Evolutionary conservation across 2,329 filamentous ascomycete species (phyloP).

Genomic region (Aspergillus awamori): DNA sequence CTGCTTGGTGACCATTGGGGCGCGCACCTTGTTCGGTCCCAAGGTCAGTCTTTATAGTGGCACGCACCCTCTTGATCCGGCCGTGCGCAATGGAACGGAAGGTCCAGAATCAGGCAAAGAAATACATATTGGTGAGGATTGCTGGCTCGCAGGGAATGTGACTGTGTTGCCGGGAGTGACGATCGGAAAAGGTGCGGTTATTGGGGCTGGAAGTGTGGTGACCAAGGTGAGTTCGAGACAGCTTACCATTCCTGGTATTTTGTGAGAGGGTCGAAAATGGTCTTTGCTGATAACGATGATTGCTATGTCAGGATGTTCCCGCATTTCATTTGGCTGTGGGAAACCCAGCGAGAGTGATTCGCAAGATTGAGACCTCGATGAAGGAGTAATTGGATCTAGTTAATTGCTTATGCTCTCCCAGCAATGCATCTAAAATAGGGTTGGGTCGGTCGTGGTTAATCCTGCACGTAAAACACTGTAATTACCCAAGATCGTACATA

Average conservation of each 20-base stretch:
- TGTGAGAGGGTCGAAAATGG: background rate
- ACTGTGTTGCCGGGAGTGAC: conserved; percentile 75
- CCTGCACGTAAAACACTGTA: too few species aligned
- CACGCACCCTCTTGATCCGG: conserved; percentile 76
- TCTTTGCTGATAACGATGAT: conserved; percentile 6
- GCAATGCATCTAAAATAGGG: too few species aligned
- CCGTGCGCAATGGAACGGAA: conserved; percentile 69
- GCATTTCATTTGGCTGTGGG: conserved; percentile 46
- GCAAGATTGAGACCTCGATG: conserved; percentile 44
- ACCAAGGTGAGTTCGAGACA: conserved; percentile 59
- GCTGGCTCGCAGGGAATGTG: conserved; percentile 75
- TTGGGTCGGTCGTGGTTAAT: too few species aligned
- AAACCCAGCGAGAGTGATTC: conserved; percentile 44
- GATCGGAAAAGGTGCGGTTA: conserved; percentile 71
- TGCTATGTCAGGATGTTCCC: conserved; percentile 40
- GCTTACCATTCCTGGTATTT: background rate
- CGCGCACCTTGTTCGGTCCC: conserved; percentile 76
- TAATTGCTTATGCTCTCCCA: too few species aligned
- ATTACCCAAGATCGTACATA: background rate
- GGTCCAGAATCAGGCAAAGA: conserved; percentile 76
- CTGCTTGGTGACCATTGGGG: conserved; percentile 71
- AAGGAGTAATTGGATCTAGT: conserved; percentile 12
- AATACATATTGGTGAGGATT: conserved; percentile 77
- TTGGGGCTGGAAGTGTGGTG: conserved; percentile 82
- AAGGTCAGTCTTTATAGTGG: conserved; percentile 76